Evolutionary conservation across 2,329 filamentous ascomycete species (phyloP).

Genomic region (Cercospora zeae-maydis): DNA sequence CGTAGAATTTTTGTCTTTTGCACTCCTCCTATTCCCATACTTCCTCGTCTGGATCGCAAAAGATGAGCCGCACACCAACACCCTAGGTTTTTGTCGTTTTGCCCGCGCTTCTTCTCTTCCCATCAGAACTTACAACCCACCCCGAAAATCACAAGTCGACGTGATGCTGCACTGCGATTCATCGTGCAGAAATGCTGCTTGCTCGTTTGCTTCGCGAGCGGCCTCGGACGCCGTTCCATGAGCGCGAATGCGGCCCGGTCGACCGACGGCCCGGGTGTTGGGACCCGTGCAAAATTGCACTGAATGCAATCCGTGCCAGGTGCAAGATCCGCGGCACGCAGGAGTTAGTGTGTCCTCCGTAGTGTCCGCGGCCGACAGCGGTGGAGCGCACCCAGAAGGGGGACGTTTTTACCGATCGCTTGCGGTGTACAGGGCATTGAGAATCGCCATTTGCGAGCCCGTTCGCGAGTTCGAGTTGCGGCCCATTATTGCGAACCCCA

Average conservation of each 20-base stretch:
- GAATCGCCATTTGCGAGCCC: background rate
- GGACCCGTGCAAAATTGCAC: background rate
- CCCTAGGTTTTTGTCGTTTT: background rate
- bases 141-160: background rate
- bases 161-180: background rate
- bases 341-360: background rate
- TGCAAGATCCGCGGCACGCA: background rate
- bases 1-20: background rate
- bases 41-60: background rate
- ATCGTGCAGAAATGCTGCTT: background rate
- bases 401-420: background rate
- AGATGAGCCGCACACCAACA: background rate
- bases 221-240: background rate
- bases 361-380: background rate
- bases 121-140: background rate
- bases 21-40: background rate
- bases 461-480: background rate
- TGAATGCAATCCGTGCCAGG: background rate
- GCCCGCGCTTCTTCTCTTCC: background rate
- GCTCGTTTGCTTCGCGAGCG: background rate
- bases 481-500: background rate
- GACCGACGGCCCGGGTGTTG: background rate
- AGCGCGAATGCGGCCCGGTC: background rate
- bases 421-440: background rate
- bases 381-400: background rate